Evolutionary conservation across 352 stramenopile genomes (phyloP), one percentile per base, ranked within the genome.

Genomic region (Phytopythium aichiense): DNA sequence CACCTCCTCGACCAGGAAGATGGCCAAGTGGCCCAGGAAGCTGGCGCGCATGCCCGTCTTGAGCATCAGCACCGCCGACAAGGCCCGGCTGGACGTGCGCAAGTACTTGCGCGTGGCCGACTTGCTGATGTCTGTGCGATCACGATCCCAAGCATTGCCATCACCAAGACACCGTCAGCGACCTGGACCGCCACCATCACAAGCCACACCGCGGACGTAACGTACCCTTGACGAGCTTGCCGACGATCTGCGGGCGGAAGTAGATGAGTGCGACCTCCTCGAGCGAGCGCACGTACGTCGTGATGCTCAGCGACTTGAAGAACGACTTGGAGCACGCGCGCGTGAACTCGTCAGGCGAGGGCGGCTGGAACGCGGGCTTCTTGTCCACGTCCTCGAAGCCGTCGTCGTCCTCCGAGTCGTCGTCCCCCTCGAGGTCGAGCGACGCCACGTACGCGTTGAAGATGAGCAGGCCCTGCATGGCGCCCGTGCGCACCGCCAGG

Each of bases 1-100:
- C 46, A 92, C 83, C 78, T 94, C 85, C 68, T 94, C 85, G 43
- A 94, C 77, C 20, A 94, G 58, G 70, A 94, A 94, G 65, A 92
- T 89, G 13, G 85, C 85, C 35, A 92, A 61, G 58, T 92, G 84
- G 60, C 78, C 74, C 45, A 94, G 67, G 30, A 92, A 62, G 56
- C 86, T 90, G 50, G 77, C 78, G 20, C 81, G 81, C 78, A 92
- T 90, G 40, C 83, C 83, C 7, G 85, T 94, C 68, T 91, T 87
- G 58, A 92, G 40, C 73, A 94, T 91, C 25, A 89, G 63, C 30
- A 74, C 60, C 2, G 74, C 80, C 2, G 81, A 70, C 22, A 72
- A 61, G 25, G 85, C 53, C 30, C 76, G 73, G 64, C 83, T 92
- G 20, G 81, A 78, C 46, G 74, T 82, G 64, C 85, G 83, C 28